Evolutionary conservation across 1,284 basidiomycete genomes (phyloP).

Genomic region (Takashimella koratensis): DNA sequence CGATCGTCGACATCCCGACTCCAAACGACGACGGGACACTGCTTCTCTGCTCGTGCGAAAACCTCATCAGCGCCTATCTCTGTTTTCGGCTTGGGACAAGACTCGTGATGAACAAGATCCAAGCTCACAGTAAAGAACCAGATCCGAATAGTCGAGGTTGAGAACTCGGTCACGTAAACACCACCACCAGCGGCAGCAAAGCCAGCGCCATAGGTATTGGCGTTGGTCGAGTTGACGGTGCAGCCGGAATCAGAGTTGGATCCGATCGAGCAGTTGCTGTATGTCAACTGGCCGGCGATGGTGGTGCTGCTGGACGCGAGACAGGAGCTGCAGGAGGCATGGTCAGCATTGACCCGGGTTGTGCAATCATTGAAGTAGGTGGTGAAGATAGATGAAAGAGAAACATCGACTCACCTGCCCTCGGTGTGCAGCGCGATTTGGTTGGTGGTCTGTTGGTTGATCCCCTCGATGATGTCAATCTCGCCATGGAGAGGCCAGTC

Average conservation of each 20-base stretch:
- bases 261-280: slow-evolving; percentile 36
- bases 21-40: slow-evolving; percentile 59
- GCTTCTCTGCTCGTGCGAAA: slow-evolving; percentile 56
- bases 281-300: slow-evolving; percentile 23
- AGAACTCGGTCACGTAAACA: slow-evolving; percentile 67
- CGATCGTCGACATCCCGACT: slow-evolving; percentile 56
- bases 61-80: slow-evolving; percentile 5
- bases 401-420: neutral
- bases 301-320: slow-evolving; percentile 14
- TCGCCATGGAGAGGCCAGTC: slow-evolving; percentile 43
- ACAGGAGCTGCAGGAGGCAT: slow-evolving; percentile 9
- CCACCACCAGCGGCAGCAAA: slow-evolving; percentile 66
- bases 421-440: slow-evolving; percentile 43
- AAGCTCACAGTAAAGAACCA: slow-evolving; percentile 70
- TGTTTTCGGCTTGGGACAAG: neutral
- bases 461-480: slow-evolving; percentile 45
- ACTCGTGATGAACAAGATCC: neutral
- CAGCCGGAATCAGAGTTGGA: slow-evolving; percentile 59
- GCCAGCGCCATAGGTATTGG: slow-evolving; percentile 60
- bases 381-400: neutral
- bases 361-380: neutral
- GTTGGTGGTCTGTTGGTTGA: slow-evolving; percentile 38
- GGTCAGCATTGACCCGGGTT: too few species aligned
- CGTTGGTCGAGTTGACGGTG: slow-evolving; percentile 56
- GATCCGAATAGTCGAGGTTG: slow-evolving; percentile 55